Conservation (phyloP, 768 basidiomycete species). For the Jaapia argillacea region DNA sequence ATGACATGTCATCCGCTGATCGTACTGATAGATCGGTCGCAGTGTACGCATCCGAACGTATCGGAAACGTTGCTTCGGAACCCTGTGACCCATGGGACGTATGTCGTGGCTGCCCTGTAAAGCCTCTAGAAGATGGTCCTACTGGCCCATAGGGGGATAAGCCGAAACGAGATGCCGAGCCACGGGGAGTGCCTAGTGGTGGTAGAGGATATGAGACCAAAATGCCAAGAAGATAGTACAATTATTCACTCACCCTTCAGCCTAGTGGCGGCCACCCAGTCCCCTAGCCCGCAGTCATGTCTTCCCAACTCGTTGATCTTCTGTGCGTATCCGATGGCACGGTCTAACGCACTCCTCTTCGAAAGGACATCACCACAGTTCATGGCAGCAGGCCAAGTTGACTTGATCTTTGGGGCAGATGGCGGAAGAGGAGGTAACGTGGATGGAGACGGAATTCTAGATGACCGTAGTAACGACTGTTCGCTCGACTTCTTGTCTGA, state of each 20-base stretch:
- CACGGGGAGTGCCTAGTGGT: background rate
- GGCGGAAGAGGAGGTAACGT: slow-evolving; percentile 23
- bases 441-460: slow-evolving; percentile 15
- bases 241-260: slow-evolving; percentile 49
- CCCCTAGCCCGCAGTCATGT: slow-evolving; percentile 65
- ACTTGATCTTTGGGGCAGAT: slow-evolving; percentile 21
- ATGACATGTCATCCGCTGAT: slow-evolving; percentile 33
- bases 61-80: slow-evolving; percentile 73
- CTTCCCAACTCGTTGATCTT: slow-evolving; percentile 78
- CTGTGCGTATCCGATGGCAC: slow-evolving; percentile 61
- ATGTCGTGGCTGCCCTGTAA: slow-evolving; percentile 50
- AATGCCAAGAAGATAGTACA: slow-evolving; percentile 3
- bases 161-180: background rate
- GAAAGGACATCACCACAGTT: slow-evolving; percentile 52
- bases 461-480: slow-evolving; percentile 1
- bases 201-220: too few relatives aligned
- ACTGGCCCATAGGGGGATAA: background rate
- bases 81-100: slow-evolving; percentile 62
- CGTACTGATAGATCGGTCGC: slow-evolving; percentile 65
- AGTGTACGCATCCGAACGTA: slow-evolving; percentile 64
- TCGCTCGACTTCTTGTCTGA: background rate
- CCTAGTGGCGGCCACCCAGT: slow-evolving; percentile 60
- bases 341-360: slow-evolving; percentile 49
- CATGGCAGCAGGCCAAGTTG: slow-evolving; percentile 56
- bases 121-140: slow-evolving; percentile 7